Conservation (phyloP, 331 rosid genomes). For the Quercus tomentella region DNA sequence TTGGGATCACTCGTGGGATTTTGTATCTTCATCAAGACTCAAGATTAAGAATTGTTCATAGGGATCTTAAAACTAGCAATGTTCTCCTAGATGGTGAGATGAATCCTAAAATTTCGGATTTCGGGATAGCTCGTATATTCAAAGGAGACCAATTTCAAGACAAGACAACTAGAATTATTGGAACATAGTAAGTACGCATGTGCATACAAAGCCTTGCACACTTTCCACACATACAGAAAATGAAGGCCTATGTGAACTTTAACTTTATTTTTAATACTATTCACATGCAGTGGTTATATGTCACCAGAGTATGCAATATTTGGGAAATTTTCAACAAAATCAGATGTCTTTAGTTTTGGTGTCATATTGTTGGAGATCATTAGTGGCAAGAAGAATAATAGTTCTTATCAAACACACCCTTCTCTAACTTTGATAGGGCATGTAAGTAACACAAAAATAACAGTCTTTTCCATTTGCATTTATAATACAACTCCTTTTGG, state of each 20-base stretch:
- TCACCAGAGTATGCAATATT: constrained; percentile 31
- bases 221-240: too few species aligned
- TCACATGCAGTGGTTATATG: constrained; percentile 31
- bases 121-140: constrained; percentile 53
- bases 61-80: constrained; percentile 52
- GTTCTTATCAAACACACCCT: constrained; percentile 15
- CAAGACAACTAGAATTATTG: constrained; percentile 43
- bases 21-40: constrained; percentile 57
- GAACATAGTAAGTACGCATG: constrained; percentile 38
- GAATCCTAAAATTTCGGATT: constrained; percentile 53
- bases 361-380: constrained; percentile 43
- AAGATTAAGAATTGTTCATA: constrained; percentile 42
- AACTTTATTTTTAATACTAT: not conserved
- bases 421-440: constrained; percentile 30
- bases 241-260: too few species aligned
- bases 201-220: not conserved
- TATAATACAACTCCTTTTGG: too few species aligned
- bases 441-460: constrained; percentile 7
- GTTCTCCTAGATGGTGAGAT: constrained; percentile 41
- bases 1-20: constrained; percentile 43
- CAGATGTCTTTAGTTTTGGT: constrained; percentile 41
- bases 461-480: too few species aligned
- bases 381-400: constrained; percentile 35
- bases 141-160: constrained; percentile 39
- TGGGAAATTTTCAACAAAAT: constrained; percentile 31